Conservation (phyloP, 495 filamentous ascomycete species). For the Lasiosphaeria ovina region DNA sequence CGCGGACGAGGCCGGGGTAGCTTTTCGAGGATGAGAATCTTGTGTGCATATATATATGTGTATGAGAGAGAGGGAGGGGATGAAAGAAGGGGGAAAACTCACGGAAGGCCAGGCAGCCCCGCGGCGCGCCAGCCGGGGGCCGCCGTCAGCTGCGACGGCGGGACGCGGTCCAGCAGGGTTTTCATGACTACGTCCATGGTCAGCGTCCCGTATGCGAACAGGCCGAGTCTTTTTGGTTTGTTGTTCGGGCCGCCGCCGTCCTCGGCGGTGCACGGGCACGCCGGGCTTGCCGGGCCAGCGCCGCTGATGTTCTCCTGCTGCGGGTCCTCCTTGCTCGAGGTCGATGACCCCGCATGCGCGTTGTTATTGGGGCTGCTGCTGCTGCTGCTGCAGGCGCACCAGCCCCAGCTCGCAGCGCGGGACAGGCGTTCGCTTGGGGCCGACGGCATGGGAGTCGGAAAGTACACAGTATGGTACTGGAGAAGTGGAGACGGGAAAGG, state of each 20-base stretch:
- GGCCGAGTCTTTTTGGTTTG: background rate
- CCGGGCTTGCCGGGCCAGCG: no score
- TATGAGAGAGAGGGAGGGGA: background rate
- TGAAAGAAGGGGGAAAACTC: background rate
- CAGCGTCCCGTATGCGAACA: slow-evolving; percentile 16
- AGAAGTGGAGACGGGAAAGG: background rate
- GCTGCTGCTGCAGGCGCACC: background rate
- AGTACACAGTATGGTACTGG: no score
- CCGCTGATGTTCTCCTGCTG: no score
- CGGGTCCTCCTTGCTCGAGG: no score
- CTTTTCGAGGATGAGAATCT: slow-evolving; percentile 6
- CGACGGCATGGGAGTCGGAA: background rate
- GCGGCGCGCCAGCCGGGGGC: slow-evolving; percentile 16
- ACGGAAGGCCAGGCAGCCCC: slow-evolving; percentile 14
- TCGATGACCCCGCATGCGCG: background rate
- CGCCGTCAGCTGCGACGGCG: background rate
- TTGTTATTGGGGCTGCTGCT: background rate
- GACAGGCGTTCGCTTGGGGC: background rate
- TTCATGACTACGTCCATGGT: slow-evolving; percentile 12
- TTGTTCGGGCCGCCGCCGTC: background rate
- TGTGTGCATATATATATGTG: background rate
- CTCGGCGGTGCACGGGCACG: no score
- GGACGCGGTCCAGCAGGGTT: slow-evolving; percentile 13
- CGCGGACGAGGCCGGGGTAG: slow-evolving; percentile 16
- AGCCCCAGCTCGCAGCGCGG: background rate